Base-by-base conservation (phyloP, 345 rosid species). In the Isatis tinctoria region DNA sequence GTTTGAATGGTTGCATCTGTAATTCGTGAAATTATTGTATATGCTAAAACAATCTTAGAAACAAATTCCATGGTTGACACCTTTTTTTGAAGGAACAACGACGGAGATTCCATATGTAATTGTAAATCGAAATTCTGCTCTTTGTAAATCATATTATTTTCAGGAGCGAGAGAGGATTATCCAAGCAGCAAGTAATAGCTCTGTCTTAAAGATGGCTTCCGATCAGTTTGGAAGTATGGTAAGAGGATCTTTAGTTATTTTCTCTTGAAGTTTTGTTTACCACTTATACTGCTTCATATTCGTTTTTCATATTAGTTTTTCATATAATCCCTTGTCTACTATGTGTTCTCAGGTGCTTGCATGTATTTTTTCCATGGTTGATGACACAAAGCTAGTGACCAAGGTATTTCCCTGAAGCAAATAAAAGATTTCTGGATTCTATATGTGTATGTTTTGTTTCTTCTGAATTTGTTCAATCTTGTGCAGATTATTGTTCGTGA, bases 151-250 rank as follows among this genome's bases (percentile, higher is more conserved):
- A 8, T 61, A 70, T 68, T 72, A 12, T 80, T 75, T 74, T 60
- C 61, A 96, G 99, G 98, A 90, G 82, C 87, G 99, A 80, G 92
- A 90, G 84, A 92, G 85, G 76, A 84, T 92, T 72, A 82, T 95
- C 83, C 90, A 89, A 79, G 98, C 87, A 79, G 98, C 87, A 80
- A 83, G 89, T 91, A 96, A 87, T 84, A 8, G 73, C 56, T 86
- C 81, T 70, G 74, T 92, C 56, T 80, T 49, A 73, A 89, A 87
- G 76, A 84, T 87, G 72, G 93, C 90, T 66, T 79, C 71, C 56
- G 89, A 87, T 83, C 97, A 88, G 76, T 88, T 62, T 74, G 98
- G 98, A 44, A 84, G 86, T 71, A 64, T 87, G 95, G 99, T 96
- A 78, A 79, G 85, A 66, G 59, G 60, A 60, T 60, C 57, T 65